Evolutionary conservation across 2,329 filamentous ascomycete species (phyloP), one percentile per base, ranked within the genome.

Genomic region (Cylindrodendrum hubeiense): DNA sequence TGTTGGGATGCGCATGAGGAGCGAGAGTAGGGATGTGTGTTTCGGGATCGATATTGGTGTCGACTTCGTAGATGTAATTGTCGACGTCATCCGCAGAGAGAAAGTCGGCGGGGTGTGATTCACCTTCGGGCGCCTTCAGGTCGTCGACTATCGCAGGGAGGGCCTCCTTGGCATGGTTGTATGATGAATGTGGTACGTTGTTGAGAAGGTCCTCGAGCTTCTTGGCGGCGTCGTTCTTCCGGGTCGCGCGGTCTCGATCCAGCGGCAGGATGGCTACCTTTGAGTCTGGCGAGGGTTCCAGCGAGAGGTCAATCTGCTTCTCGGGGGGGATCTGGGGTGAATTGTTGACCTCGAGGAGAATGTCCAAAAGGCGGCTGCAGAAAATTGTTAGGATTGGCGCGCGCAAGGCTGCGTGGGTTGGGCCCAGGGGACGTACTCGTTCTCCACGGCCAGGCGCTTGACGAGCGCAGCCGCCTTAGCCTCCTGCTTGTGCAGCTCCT

Each of bases 321-420:
- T 91, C 86, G 28, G 89, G 83, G 12, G 93, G 90, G 47, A 98
- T 90, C 77, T 96, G 93, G 21, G 91, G 85, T 46, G 90, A 92
- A 55, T 93, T 90, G 81, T 99, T 99, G 81, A 98, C 87, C 76
- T 98, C 95, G 67, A 97, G 86, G 34, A 98, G 88, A 12, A 98
- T 83, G 73, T 98, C 95, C 58, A 98, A 88, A 34, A 98, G 83
- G 79, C 95, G 94, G 79, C 95, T 98, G 74, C 49, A 74, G 12
- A 53, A 24, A 9, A 17, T 33, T 21, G 55, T 71, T 41, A 74
- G 75, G 63, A 74, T 57, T 53, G 21, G 43, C 49, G 33, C 39
- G 46, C 57, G 37, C 53, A 60, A 57, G 61, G 44, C 65, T 54
- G 46, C 17, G 28, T 24, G 28, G 37, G 24, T 41, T 47, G 60